These are phyloP conservation scores for Xylariaceae sp. DNA, from an alignment of 2,329 filamentous ascomycete species.

Conservation along the genomic window DNA sequence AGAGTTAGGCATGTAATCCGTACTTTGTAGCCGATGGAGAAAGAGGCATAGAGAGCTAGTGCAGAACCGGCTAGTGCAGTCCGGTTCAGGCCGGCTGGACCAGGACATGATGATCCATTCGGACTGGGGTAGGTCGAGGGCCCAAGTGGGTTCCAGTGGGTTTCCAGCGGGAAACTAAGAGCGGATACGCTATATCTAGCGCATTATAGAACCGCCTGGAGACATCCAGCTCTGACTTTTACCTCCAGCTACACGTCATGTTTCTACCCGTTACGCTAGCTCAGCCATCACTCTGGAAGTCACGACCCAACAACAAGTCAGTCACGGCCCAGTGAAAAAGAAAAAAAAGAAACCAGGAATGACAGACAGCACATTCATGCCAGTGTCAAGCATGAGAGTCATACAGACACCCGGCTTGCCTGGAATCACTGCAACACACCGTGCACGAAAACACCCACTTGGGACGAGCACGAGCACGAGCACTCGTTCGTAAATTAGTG, in stretches of 20 bases:
- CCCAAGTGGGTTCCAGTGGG: too few species aligned
- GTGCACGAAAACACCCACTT: conserved; percentile 7
- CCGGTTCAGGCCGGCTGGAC: too few species aligned
- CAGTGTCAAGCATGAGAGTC: not conserved
- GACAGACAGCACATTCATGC: not conserved
- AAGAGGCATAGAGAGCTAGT: too few species aligned
- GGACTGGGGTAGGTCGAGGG: too few species aligned
- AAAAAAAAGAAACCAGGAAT: not conserved
- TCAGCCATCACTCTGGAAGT: not conserved
- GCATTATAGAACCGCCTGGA: too few species aligned
- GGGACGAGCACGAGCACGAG: not conserved
- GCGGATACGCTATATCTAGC: too few species aligned
- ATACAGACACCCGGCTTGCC: not conserved
- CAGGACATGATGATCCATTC: too few species aligned
- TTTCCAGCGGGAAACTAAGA: too few species aligned
- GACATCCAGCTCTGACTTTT: too few species aligned
- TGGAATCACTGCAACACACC: conserved; percentile 11
- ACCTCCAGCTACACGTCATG: conserved; percentile 9
- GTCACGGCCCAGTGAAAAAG: conserved; percentile 3
- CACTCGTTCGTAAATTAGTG: conserved; percentile 3
- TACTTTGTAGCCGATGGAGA: too few species aligned
- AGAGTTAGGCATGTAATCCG: too few species aligned
- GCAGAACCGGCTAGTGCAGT: too few species aligned
- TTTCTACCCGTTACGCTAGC: conserved; percentile 15
- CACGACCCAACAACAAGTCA: not conserved